A percentile compares a stretch with the other conserved stretches of the same genome.
phyloP scores from a whole-genome alignment of 176 grass and related monocot genomes.

The Zea luxurians region DNA sequence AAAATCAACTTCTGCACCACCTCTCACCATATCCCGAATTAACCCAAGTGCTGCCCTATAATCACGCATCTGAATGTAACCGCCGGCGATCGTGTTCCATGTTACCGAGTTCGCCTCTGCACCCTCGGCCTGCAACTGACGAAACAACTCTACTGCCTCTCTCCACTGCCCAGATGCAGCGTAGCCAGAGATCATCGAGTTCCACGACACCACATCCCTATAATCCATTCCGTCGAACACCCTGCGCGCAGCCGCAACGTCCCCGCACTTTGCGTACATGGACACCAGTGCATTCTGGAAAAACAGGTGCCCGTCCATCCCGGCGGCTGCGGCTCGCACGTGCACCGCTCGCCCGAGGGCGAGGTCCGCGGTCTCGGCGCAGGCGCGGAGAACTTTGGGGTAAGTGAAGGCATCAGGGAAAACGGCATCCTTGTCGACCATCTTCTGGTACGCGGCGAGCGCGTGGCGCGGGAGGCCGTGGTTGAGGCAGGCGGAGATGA shows the following conservation, averaged over 20 bases:
- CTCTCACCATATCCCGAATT: slow-evolving; percentile 44
- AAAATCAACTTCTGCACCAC: slow-evolving; percentile 41
- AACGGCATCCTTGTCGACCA: slow-evolving; percentile 30
- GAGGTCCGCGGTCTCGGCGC: slow-evolving; percentile 44
- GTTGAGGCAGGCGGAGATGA: slow-evolving; percentile 46
- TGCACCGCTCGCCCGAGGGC: slow-evolving; percentile 45
- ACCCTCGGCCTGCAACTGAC: slow-evolving; percentile 28
- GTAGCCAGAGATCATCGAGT: slow-evolving; percentile 43
- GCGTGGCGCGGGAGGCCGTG: slow-evolving; percentile 46
- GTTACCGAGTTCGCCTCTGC: slow-evolving; percentile 47
- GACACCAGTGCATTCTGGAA: slow-evolving; percentile 51
- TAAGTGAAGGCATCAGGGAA: slow-evolving; percentile 55
- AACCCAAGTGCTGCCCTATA: slow-evolving; percentile 39
- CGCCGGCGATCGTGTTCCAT: slow-evolving; percentile 56
- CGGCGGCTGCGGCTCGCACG: not conserved
- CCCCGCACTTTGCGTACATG: slow-evolving; percentile 52
- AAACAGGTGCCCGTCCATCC: slow-evolving; percentile 44
- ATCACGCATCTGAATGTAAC: slow-evolving; percentile 45
- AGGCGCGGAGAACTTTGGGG: slow-evolving; percentile 54
- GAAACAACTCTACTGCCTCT: slow-evolving; percentile 35
- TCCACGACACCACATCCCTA: slow-evolving; percentile 50
- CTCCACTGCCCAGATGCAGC: not conserved
- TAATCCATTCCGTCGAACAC: slow-evolving; percentile 61
- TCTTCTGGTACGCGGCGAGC: slow-evolving; percentile 41
- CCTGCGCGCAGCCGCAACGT: slow-evolving; percentile 32